These are phyloP conservation scores for Eruca vesicaria DNA, from an alignment of 441 rosid genomes.

Conservation along the genomic window DNA sequence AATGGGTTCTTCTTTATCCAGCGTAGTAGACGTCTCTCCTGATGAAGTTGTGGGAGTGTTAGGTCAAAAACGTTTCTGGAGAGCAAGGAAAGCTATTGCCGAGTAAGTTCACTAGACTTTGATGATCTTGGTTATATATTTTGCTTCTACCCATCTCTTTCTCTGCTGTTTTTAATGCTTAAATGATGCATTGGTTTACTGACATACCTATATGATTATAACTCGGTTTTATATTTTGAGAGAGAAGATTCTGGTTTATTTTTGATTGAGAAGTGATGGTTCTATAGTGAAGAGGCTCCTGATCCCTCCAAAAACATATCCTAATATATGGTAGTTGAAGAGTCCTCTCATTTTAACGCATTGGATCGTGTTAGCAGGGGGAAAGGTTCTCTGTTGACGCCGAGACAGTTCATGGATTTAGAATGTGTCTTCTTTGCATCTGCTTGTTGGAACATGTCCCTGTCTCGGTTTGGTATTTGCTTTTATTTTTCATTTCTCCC, in stretches of 20 bases:
- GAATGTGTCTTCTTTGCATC: constrained; percentile 39
- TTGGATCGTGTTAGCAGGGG: constrained; percentile 67
- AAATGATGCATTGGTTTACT: constrained; percentile 8
- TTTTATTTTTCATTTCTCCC: constrained; percentile 39
- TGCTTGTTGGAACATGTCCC: constrained; percentile 39
- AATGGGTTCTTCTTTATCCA: constrained; percentile 60
- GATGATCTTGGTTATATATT: background rate
- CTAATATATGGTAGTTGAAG: constrained; percentile 34
- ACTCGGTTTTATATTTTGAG: constrained; percentile 30
- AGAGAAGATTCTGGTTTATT: constrained; percentile 22
- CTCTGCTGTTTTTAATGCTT: constrained; percentile 1
- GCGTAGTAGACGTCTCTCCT: constrained; percentile 55
- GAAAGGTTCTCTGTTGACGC: constrained; percentile 44
- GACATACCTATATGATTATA: constrained; percentile 10
- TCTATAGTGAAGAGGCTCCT: constrained; percentile 35
- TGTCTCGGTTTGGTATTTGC: constrained; percentile 51
- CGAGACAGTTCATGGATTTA: constrained; percentile 51
- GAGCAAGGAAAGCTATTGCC: constrained; percentile 82
- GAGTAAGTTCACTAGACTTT: constrained; percentile 53
- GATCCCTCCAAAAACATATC: constrained; percentile 35
- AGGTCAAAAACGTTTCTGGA: constrained; percentile 91
- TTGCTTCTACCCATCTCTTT: constrained; percentile 7
- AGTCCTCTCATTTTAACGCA: constrained; percentile 23
- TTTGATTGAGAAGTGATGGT: constrained; percentile 36
- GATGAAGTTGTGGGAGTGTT: constrained; percentile 82